These are phyloP conservation scores for Chytriomyces sp. DNA, from an alignment of 192 early-diverging fungal genomes.

Conservation along the genomic window DNA sequence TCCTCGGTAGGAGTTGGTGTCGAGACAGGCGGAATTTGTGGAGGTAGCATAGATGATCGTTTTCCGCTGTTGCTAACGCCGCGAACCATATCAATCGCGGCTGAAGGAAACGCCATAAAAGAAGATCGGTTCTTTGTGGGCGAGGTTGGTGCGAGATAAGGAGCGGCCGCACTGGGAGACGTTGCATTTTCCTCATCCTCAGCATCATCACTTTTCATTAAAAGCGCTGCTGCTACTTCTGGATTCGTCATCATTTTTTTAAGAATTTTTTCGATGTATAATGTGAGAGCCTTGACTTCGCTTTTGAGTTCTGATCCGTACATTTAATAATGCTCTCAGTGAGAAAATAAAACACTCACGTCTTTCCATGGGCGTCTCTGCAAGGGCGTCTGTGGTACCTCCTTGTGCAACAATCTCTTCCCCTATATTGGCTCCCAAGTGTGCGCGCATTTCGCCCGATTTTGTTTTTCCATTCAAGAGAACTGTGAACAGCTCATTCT, in stretches of 20 bases:
- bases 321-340: neutral
- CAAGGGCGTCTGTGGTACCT: neutral
- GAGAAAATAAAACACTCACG: neutral
- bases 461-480: slow-evolving; percentile 5
- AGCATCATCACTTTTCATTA: neutral
- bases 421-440: neutral
- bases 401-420: neutral
- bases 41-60: no score
- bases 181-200: neutral
- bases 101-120: neutral
- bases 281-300: slow-evolving; percentile 45
- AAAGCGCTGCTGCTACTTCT: neutral
- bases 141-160: neutral
- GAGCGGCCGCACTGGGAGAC: neutral
- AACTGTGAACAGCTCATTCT: neutral
- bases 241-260: slow-evolving; percentile 5
- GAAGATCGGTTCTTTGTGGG: neutral
- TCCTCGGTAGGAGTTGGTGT: no score
- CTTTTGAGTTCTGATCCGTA: slow-evolving; percentile 10
- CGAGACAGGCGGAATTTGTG: no score
- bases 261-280: slow-evolving; percentile 13
- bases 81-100: neutral
- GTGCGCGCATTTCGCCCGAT: neutral
- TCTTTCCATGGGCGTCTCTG: slow-evolving; percentile 12
- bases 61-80: neutral